Percentiles rank a stretch among this genome's conserved stretches.
phyloP scores from a whole-genome alignment of 108 stramenopile species.

The Asterionellopsis glacialis region DNA sequence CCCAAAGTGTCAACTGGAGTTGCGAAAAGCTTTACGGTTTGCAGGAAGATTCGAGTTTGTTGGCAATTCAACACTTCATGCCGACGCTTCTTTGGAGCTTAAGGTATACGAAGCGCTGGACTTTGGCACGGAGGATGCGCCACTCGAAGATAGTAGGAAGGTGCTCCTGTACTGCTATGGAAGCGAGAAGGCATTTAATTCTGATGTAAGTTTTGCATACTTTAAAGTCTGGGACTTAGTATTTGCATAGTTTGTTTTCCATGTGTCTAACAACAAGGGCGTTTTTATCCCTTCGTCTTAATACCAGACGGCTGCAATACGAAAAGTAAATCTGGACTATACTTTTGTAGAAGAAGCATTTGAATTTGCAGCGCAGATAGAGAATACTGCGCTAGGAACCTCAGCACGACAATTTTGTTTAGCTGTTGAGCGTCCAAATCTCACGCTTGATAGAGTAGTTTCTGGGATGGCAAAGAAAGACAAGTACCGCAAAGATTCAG shows the following conservation, averaged over 20 bases:
- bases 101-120: constrained; percentile 70
- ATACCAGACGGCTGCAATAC: constrained; percentile 4
- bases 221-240: background rate
- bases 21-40: constrained; percentile 57
- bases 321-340: constrained; percentile 25
- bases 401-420: constrained; percentile 42
- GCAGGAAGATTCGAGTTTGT: constrained; percentile 72
- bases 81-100: constrained; percentile 19
- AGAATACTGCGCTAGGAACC: constrained; percentile 16
- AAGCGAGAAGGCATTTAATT: constrained; percentile 23
- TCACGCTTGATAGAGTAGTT: constrained; percentile 55
- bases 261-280: constrained; percentile 13
- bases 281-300: background rate
- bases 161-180: constrained; percentile 66
- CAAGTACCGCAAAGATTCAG: constrained; percentile 33
- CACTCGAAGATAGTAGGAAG: constrained; percentile 31
- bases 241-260: constrained; percentile 3
- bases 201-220: constrained; percentile 28
- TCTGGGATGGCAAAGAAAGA: constrained; percentile 57
- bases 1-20: constrained; percentile 44
- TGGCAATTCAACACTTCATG: constrained; percentile 21
- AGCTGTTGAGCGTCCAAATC: constrained; percentile 44
- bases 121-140: constrained; percentile 34
- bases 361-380: constrained; percentile 28
- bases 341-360: constrained; percentile 53